A percentile compares a stretch with the other conserved stretches of the same genome.
Conservation (phyloP, 2,329 filamentous ascomycete species). For the Calonectria hongkongensis region DNA sequence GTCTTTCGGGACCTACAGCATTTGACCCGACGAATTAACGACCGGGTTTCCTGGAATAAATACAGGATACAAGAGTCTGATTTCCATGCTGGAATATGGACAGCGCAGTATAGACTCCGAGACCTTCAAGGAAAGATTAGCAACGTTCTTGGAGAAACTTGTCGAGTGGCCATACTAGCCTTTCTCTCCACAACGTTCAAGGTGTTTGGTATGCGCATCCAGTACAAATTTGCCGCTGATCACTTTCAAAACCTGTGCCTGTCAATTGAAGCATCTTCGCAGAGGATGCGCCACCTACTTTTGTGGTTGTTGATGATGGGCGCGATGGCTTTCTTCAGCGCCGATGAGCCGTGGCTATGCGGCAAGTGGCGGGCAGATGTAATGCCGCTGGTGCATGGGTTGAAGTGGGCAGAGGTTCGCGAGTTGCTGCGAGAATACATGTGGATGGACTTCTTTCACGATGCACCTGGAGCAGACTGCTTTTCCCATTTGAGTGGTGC, state of each 20-base stretch:
- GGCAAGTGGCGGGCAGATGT: constrained; percentile 9
- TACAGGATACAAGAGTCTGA: not conserved
- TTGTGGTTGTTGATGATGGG: not conserved
- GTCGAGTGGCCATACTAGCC: not conserved
- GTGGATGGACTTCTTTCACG: not conserved
- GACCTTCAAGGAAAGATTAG: not conserved
- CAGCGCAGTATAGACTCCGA: not conserved
- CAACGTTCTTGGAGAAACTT: not conserved
- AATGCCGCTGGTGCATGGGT: not conserved
- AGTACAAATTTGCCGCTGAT: not conserved
- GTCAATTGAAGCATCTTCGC: not conserved
- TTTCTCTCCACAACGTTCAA: constrained; percentile 11
- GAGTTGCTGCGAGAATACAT: constrained; percentile 15
- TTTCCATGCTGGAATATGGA: constrained; percentile 11
- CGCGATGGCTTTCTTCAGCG: not conserved
- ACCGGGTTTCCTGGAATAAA: not conserved
- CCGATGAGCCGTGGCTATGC: not conserved
- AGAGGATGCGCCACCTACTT: not conserved
- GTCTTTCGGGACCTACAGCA: constrained; percentile 1
- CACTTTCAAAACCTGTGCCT: not conserved
- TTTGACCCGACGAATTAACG: not conserved
- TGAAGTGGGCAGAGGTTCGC: not conserved
- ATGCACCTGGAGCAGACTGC: not conserved
- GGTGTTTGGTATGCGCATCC: not conserved
- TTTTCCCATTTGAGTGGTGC: constrained; percentile 11